Percentiles rank a stretch among this genome's conserved stretches.
phyloP scores from a whole-genome alignment of 208 protist species.

The Porcisia deanei region DNA sequence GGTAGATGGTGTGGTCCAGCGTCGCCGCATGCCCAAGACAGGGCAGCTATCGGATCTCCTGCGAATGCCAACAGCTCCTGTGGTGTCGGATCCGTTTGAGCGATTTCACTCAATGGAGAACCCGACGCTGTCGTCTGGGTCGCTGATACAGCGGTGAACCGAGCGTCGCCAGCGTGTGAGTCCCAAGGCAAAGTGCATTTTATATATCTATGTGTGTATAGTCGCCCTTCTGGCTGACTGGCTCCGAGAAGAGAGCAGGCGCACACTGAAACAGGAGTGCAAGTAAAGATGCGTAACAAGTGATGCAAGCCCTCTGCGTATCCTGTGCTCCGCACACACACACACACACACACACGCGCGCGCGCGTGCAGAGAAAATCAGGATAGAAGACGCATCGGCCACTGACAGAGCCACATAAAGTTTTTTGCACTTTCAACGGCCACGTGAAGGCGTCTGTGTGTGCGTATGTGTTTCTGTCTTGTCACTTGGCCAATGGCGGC shows the following conservation, averaged over 20 bases:
- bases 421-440: no score
- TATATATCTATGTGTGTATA: not conserved
- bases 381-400: no score
- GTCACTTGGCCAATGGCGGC: no score
- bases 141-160: constrained; percentile 35
- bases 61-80: constrained; percentile 46
- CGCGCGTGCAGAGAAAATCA: no score
- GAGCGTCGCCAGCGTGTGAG: not conserved
- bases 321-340: no score
- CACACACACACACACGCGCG: not conserved
- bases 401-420: no score
- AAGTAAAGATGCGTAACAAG: no score
- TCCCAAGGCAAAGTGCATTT: not conserved
- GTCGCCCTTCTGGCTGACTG: not conserved
- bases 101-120: constrained; percentile 85
- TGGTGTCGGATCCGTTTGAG: constrained; percentile 83
- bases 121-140: constrained; percentile 65
- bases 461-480: no score
- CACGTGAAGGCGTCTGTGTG: no score
- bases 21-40: constrained; percentile 18
- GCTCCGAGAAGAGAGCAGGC: no score
- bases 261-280: no score
- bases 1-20: constrained; percentile 39
- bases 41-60: constrained; percentile 62
- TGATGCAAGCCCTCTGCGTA: no score